A percentile compares a stretch with the other conserved stretches of the same genome.
Evolutionary conservation across 345 rosid genomes (phyloP).

Genomic region (Heritiera fomes): DNA sequence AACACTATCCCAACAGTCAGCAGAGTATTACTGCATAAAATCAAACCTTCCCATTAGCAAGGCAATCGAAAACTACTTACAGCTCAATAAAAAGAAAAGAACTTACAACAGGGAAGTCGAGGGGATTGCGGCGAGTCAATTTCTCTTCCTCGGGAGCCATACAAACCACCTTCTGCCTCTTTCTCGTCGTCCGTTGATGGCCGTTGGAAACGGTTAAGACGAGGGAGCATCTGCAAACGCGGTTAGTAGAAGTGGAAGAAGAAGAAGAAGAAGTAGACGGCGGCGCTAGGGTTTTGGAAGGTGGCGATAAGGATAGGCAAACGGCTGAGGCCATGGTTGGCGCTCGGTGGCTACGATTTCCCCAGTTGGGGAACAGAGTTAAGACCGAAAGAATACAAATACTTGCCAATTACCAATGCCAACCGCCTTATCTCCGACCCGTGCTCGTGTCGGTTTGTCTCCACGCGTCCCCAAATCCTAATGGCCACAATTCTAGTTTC

Average conservation of each 20-base stretch:
- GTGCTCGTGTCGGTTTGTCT: neutral
- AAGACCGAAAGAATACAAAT: too few relatives aligned
- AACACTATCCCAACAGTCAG: neutral
- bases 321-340: neutral
- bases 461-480: neutral
- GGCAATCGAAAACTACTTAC: neutral
- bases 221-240: constrained; percentile 21
- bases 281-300: constrained; percentile 2
- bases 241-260: neutral
- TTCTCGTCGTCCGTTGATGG: constrained; percentile 22
- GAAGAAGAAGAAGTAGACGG: neutral
- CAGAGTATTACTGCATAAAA: neutral
- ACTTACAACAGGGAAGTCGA: constrained; percentile 70
- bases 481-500: neutral
- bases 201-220: neutral
- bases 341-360: neutral
- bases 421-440: neutral
- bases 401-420: neutral
- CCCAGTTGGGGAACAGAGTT: neutral
- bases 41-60: neutral
- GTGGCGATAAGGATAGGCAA: constrained; percentile 9
- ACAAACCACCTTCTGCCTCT: constrained; percentile 43
- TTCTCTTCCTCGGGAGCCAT: constrained; percentile 84
- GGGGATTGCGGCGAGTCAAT: constrained; percentile 65
- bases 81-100: constrained; percentile 4